These are phyloP conservation scores for Hagleromyces aurorensis DNA, from an alignment of 805 yeast species.

Conservation along the genomic window DNA sequence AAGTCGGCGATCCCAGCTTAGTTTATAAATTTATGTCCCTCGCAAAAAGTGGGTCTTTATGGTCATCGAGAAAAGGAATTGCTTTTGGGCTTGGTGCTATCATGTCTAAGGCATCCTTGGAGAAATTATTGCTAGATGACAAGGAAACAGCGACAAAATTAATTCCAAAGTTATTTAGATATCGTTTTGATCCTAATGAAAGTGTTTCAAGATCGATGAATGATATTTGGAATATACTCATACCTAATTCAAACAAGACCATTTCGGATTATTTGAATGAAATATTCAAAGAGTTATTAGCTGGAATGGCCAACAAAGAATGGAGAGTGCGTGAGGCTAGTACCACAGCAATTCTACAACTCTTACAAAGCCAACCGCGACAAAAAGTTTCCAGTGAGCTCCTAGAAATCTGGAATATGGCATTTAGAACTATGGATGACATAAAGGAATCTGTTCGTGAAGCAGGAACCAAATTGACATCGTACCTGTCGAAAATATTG, in stretches of 20 bases:
- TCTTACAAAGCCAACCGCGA: constrained; percentile 51
- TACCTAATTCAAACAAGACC: constrained; percentile 46
- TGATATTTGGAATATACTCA: constrained; percentile 75
- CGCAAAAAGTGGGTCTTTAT: constrained; percentile 76
- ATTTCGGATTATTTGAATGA: constrained; percentile 45
- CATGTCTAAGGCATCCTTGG: constrained; percentile 68
- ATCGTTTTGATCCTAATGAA: constrained; percentile 74
- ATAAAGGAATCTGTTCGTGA: constrained; percentile 86
- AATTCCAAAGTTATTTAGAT: constrained; percentile 77
- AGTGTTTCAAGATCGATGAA: constrained; percentile 76
- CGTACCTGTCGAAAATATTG: constrained; percentile 54
- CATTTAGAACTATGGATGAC: constrained; percentile 86
- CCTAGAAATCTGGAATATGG: constrained; percentile 77
- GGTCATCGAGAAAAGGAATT: constrained; percentile 91
- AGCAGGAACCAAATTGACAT: constrained; percentile 66
- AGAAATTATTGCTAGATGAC: constrained; percentile 49
- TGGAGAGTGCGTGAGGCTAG: constrained; percentile 94
- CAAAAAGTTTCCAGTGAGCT: constrained; percentile 43
- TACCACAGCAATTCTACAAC: constrained; percentile 58
- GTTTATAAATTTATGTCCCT: constrained; percentile 92
- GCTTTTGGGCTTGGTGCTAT: constrained; percentile 90
- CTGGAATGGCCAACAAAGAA: constrained; percentile 69
- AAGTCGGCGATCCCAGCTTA: constrained; percentile 90
- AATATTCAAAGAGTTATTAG: constrained; percentile 57
- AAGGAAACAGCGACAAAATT: constrained; percentile 47